phyloP scores from a whole-genome alignment of 768 basidiomycete genomes.

The Leccinum subgranulosum region DNA sequence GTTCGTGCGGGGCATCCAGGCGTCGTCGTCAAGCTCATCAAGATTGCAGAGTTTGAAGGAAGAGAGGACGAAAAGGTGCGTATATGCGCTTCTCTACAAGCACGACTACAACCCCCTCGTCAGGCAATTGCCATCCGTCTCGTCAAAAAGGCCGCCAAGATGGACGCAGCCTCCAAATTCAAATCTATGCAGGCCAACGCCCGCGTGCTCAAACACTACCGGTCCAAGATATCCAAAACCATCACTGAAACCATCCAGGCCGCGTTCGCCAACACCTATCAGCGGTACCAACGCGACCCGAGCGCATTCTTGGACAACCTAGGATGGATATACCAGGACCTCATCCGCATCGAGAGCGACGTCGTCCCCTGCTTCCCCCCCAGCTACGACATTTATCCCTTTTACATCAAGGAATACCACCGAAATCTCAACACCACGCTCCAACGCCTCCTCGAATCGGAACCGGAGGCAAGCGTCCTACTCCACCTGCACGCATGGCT shows the following conservation, averaged over 20 bases:
- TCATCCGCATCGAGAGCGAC: conserved; percentile 88
- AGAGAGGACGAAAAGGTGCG: conserved; percentile 90
- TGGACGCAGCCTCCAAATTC: conserved; percentile 91
- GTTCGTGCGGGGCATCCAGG: conserved; percentile 75
- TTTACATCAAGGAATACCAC: conserved; percentile 88
- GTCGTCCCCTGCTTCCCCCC: conserved; percentile 89
- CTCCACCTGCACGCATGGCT: conserved; percentile 89
- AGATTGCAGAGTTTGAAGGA: conserved; percentile 92
- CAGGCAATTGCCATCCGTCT: conserved; percentile 93
- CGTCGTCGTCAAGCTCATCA: conserved; percentile 89
- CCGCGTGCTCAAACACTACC: conserved; percentile 91
- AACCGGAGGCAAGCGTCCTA: conserved; percentile 85
- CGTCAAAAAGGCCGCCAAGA: conserved; percentile 89
- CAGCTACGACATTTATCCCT: conserved; percentile 85
- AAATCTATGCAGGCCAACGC: conserved; percentile 92
- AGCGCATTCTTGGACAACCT: conserved; percentile 73
- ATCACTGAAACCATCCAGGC: conserved; percentile 75
- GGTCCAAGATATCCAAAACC: conserved; percentile 79
- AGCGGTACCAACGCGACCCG: conserved; percentile 60
- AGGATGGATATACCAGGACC: conserved; percentile 92
- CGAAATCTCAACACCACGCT: conserved; percentile 74
- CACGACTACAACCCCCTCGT: background rate
- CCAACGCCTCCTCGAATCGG: conserved; percentile 63
- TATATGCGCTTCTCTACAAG: background rate
- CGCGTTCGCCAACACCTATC: conserved; percentile 67